Base-by-base conservation (phyloP, 1,139 yeast species). In the Geotrichum histeridarum region DNA sequence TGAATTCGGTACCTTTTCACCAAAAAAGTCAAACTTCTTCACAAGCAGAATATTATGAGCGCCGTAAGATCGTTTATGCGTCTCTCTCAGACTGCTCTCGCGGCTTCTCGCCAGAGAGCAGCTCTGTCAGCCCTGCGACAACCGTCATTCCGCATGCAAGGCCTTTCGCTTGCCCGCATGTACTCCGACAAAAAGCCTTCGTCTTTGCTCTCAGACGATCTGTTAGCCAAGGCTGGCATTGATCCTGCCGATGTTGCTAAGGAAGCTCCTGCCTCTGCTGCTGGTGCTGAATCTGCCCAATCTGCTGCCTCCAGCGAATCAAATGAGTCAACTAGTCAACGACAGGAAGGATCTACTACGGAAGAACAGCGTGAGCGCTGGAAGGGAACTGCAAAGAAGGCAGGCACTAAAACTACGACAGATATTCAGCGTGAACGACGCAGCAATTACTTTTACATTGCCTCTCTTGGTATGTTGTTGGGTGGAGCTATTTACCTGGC, bases 221-320 rank as follows among this genome's bases (percentile, higher is more conserved):
- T 90, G 64, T 77, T 90, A 60, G 84, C 86, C 33, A 82, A 83
- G 65, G 96, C 96, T 8, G 96, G 96, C 44, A 82, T 90, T 59
- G 95, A 81, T 54, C 67, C 75, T n/a, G 78, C 64, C 30, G 68
- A 70, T 27, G 60, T 61, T 35, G 59, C 55, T 42, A 70, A 56
- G n/a, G 60, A 57, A 38, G 59, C 41, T 12, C 51, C 53, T 18
- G 63, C 58, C 36, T 63, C 61, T 15, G 61, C 59, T 42, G 61
- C 50, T 17, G 59, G 49, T 31, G 48, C 59, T 32, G 66, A 59
- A 15, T 64, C 59, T 12, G 57, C 49, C 43, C 63, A 59, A 17
- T 67, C 57, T 52, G 66, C 57, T 56, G 37, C 37, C 14, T 12
- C 18, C 12, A 66, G 57, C 66, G 73, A 63, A 46, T 60, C 58